Evolutionary conservation across 225 moss, liverwort and hornwort species (phyloP).

Genomic region (Climacium dendroides): DNA sequence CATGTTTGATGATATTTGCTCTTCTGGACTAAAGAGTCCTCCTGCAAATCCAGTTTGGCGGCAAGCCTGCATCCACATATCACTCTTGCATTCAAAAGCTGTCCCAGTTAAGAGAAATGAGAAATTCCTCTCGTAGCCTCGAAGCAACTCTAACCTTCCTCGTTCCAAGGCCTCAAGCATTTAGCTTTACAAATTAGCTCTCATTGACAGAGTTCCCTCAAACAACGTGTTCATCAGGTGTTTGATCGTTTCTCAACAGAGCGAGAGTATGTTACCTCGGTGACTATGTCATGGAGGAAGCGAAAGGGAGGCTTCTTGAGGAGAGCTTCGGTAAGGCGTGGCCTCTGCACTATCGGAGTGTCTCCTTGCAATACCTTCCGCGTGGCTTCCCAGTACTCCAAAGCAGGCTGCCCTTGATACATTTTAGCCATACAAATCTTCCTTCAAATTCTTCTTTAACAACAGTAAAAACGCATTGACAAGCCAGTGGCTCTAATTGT

Average conservation of each 20-base stretch:
- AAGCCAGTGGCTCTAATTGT: neutral
- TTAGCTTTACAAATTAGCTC: neutral
- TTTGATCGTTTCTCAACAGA: neutral
- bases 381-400: constrained; percentile 74
- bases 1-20: constrained; percentile 71
- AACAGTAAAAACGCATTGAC: neutral
- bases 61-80: constrained; percentile 22
- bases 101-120: neutral
- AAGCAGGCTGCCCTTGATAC: constrained; percentile 16
- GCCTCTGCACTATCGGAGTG: constrained; percentile 45
- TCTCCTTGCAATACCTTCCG: constrained; percentile 74
- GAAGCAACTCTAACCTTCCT: neutral
- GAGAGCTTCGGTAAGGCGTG: constrained; percentile 59
- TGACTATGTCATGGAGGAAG: constrained; percentile 79
- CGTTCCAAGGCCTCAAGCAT: neutral
- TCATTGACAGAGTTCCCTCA: neutral
- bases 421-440: constrained; percentile 7
- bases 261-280: constrained; percentile 32
- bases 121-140: neutral
- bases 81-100: neutral
- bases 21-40: constrained; percentile 53
- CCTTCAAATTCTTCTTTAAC: neutral
- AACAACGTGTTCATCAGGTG: neutral
- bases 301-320: constrained; percentile 85
- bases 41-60: constrained; percentile 67